Percentiles rank a stretch among this genome's conserved stretches.
These are phyloP conservation scores for Metschnikowia vanudenii DNA, from an alignment of 805 yeast genomes.

Conservation along the genomic window DNA sequence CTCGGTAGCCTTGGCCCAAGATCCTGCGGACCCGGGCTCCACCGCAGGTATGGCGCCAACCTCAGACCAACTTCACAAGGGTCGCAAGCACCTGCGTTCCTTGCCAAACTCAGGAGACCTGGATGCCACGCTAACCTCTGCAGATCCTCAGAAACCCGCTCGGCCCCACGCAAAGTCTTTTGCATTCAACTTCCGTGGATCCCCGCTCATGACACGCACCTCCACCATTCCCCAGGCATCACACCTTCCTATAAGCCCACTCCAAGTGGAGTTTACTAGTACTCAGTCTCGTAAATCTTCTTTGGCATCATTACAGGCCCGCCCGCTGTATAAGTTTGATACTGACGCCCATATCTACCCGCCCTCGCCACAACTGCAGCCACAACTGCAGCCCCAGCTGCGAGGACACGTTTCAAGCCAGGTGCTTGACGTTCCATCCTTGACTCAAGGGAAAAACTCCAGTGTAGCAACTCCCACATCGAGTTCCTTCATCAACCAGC, in stretches of 20 bases:
- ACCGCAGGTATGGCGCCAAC: too few relatives aligned
- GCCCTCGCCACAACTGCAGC: too few relatives aligned
- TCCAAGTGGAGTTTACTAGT: constrained; percentile 19
- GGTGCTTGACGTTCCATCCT: neutral
- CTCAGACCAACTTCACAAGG: neutral
- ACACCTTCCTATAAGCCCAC: constrained; percentile 17
- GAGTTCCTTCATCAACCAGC: constrained; percentile 9
- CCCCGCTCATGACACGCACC: constrained; percentile 12
- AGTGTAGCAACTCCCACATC: constrained; percentile 11
- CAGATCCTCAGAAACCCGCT: neutral
- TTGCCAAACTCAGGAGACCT: constrained; percentile 10
- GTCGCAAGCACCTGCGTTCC: constrained; percentile 18
- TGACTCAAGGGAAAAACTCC: neutral
- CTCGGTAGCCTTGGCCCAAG: too few relatives aligned
- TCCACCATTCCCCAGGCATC: constrained; percentile 10
- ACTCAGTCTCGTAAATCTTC: constrained; percentile 40
- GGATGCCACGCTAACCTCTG: constrained; percentile 1
- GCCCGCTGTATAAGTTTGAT: constrained; percentile 6
- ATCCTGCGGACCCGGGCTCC: too few relatives aligned
- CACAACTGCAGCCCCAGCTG: too few relatives aligned
- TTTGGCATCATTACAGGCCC: constrained; percentile 37
- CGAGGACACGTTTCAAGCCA: neutral
- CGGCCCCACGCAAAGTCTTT: constrained; percentile 15
- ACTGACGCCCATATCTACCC: neutral
- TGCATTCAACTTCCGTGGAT: constrained; percentile 11